Evolutionary conservation across 805 yeast species (phyloP), one percentile per base, ranked within the genome.

Genomic region (Dipodascus albidus): DNA sequence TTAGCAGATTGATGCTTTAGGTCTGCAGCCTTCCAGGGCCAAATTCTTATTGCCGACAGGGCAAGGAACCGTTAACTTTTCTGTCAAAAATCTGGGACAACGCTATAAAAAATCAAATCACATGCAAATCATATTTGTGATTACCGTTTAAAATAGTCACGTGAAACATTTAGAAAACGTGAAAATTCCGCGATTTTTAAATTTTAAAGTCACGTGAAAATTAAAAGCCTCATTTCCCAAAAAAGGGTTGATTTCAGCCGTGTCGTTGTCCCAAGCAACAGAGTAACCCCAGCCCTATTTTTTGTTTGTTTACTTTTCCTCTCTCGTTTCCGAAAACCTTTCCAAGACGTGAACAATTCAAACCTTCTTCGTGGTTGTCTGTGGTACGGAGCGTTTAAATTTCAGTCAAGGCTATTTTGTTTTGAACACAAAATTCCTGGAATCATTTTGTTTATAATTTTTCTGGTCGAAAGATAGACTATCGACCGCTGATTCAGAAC

Each of bases 231-330:
- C n/a, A n/a, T n/a, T n/a, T n/a, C n/a, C 11, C 33, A 27, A 27
- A 27, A 27, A 6, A 11, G 33, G 9, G 11, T 6, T 38, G 44
- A 6, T 17, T 4, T 4, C 44, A 38, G 44, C 44, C 44, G 44
- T 38, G 44, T 19, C 20, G 44, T 38, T 38, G 44, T 38, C 44
- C 44, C 44, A 38, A 38, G 44, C 44, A 38, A 38, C 44, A 17
- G 44, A 4, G n/a, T 4, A 4, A 17, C 44, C 44, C 44, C n/a
- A 38, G n/a, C 44, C 44, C n/a, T 38, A 38, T 27, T 27, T 27
- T 27, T 27, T 27, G 6, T 27, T 27, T 27, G 6, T 27, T 27
- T 27, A 6, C 11, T 27, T 27, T 27, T 27, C 11, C 11, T 27
- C 11, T 27, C 11, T 27, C 11, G 33, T 27, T 27, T 27, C 33